These are phyloP conservation scores for Leccinum subatratum DNA, from an alignment of 1,284 basidiomycete species.

Conservation along the genomic window DNA sequence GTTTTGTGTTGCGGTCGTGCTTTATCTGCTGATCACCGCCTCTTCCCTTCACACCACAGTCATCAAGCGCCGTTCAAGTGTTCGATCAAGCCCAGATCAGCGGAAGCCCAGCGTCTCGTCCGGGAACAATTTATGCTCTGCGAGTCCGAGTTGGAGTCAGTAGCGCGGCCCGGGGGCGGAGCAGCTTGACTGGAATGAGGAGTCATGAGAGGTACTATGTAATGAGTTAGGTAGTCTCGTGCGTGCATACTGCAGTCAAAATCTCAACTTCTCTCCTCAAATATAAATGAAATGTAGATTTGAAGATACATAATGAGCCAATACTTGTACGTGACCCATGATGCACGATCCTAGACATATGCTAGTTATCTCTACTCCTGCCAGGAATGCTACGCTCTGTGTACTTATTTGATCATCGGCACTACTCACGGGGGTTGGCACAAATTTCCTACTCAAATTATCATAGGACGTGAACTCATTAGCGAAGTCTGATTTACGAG, in stretches of 20 bases:
- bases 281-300: too few species aligned
- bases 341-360: too few species aligned
- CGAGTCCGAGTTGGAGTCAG: background rate
- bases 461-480: background rate
- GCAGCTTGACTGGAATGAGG: background rate
- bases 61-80: conserved; percentile 57
- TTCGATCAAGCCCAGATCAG: conserved; percentile 49
- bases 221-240: too few species aligned
- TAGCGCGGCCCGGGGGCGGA: too few species aligned
- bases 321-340: too few species aligned
- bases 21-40: background rate
- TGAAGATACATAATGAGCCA: too few species aligned
- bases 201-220: too few species aligned
- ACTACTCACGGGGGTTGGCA: background rate
- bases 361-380: too few species aligned
- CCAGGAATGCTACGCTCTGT: too few species aligned
- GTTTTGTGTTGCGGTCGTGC: background rate
- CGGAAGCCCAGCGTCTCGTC: conserved; percentile 43
- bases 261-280: too few species aligned
- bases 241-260: too few species aligned
- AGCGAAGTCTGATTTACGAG: background rate
- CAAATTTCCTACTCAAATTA: background rate
- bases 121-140: conserved; percentile 31
- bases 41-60: conserved; percentile 29
- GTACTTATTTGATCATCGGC: too few species aligned